Evolutionary conservation across 768 basidiomycete species (phyloP).

Genomic region (Pleurotus tuber-regium): DNA sequence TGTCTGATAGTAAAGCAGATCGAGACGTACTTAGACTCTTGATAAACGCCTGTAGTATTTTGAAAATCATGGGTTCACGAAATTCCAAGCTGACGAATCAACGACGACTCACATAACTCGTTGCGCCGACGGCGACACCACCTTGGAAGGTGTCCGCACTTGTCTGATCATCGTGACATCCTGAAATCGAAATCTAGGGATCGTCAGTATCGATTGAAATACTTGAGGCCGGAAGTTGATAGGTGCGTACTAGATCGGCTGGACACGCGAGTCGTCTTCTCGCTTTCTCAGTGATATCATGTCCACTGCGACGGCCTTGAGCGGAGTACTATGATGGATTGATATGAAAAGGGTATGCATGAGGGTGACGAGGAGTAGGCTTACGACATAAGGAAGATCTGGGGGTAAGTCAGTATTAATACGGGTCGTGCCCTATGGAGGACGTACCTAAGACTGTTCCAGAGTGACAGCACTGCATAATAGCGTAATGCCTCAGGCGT

Average conservation of each 20-base stretch:
- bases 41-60: too few relatives aligned
- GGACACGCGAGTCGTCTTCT: conserved; percentile 46
- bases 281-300: conserved; percentile 32
- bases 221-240: neutral
- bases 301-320: conserved; percentile 50
- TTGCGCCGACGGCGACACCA: conserved; percentile 71
- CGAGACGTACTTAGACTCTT: too few relatives aligned
- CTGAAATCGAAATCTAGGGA: conserved; percentile 65
- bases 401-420: neutral
- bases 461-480: conserved; percentile 50
- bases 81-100: neutral
- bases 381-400: conserved; percentile 52
- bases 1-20: too few relatives aligned
- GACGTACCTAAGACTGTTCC: conserved; percentile 47
- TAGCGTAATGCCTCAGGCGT: neutral
- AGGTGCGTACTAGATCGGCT: conserved; percentile 61
- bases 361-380: conserved; percentile 13
- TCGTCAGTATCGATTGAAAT: neutral
- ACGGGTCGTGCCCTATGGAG: neutral
- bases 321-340: conserved; percentile 47
- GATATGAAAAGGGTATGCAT: neutral
- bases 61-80: neutral
- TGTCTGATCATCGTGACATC: conserved; percentile 67
- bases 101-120: conserved; percentile 56
- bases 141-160: conserved; percentile 68